These are phyloP conservation scores for Chytriomyces sp. DNA, from an alignment of 192 early-diverging fungal genomes.

Conservation along the genomic window DNA sequence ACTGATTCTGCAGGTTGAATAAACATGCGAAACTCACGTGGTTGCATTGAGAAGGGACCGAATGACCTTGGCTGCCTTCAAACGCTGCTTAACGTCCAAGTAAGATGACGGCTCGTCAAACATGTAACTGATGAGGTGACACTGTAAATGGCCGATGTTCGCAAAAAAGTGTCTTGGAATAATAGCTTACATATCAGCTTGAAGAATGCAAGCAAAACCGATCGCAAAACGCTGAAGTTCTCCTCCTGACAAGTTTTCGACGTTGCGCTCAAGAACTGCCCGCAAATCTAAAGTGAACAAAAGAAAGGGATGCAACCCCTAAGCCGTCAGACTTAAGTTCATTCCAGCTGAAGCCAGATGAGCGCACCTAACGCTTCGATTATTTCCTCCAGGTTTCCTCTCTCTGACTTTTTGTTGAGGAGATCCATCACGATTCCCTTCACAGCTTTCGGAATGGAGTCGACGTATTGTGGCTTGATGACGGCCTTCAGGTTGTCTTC, in stretches of 20 bases:
- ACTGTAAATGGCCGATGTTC: neutral
- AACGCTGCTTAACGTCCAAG: constrained; percentile 98
- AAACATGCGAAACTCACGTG: constrained; percentile 29
- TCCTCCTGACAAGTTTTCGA: constrained; percentile 35
- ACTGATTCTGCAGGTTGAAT: neutral
- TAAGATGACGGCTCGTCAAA: constrained; percentile 98
- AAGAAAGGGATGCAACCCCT: neutral
- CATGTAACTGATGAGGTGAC: constrained; percentile 75
- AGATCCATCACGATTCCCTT: constrained; percentile 78
- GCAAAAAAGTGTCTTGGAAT: neutral
- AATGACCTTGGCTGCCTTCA: constrained; percentile 93
- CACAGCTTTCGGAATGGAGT: constrained; percentile 81
- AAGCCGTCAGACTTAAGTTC: neutral
- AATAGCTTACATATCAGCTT: constrained; percentile 79
- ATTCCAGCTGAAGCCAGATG: no score
- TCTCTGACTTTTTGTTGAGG: constrained; percentile 73
- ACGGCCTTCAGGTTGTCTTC: constrained; percentile 94
- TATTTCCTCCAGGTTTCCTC: constrained; percentile 74
- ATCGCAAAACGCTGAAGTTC: constrained; percentile 96
- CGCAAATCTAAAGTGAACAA: constrained; percentile 66
- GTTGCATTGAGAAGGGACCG: constrained; percentile 76
- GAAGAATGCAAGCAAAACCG: constrained; percentile 78
- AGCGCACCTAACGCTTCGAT: constrained; percentile 71
- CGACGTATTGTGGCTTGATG: constrained; percentile 97
- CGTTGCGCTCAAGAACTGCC: constrained; percentile 77